Evolutionary conservation across 768 basidiomycete species (phyloP), one percentile per base, ranked within the genome.

Genomic region (button mushroom (Agaricus bisporus)): DNA sequence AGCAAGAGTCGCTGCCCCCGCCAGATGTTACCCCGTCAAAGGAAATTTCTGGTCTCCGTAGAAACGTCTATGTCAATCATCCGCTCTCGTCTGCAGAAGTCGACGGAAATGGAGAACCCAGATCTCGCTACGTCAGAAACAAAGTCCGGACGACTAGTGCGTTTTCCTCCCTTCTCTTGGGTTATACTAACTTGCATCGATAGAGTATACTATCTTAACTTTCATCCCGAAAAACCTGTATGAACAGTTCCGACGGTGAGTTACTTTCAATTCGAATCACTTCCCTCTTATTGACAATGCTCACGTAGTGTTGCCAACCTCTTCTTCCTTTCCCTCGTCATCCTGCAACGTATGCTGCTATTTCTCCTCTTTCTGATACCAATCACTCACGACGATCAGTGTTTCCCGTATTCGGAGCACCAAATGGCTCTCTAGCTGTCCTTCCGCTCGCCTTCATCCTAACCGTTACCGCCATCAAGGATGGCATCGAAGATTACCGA

Each of bases 401-500:
- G 8, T 95, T 98, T 65, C 80, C 93, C 51, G 70, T 97, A 29
- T 98, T 98, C 64, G 95, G 92, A 46, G 91, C 94, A 0, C 82
- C 91, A 1, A 79, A 88, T 1, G 86, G 91, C 1, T 78, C 86
- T 41, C 82, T 91, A 55, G 82, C 92, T 3, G 86, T 89, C 61
- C 70, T 98, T 4, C 95, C 95, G 0, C 77, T 98, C 6, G 72
- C 88, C 37, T 91, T 95, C 69, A 95, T 98, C 59, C 67, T 99
- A 38, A 66, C 73, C 26, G 87, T 95, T 47, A 98, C 95, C 14
- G 95, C 88, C 3, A 80, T 97, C 74, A 99, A 98, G 69, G 95
- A 99, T 65, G 95, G 87, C 6, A 74, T 98, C 32, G 95, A 98
- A 70, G 95, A 99, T 69, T 95, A 91, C 65, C 84, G 95, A n/a